These are phyloP conservation scores for Mycotypha africana DNA, from an alignment of 371 early-diverging fungal species.

Conservation along the genomic window DNA sequence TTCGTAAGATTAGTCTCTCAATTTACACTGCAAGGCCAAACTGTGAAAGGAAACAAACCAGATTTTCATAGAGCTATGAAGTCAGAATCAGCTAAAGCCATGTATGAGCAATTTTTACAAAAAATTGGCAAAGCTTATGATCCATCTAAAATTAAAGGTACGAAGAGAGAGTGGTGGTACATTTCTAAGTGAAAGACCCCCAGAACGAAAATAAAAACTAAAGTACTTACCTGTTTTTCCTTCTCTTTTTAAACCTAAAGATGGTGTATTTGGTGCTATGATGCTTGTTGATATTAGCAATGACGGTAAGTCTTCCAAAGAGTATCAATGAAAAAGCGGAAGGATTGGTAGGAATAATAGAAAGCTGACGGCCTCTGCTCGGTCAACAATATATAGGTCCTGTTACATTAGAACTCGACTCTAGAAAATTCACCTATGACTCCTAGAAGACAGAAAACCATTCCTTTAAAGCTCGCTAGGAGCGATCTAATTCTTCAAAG, in stretches of 20 bases:
- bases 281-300: conserved; percentile 84
- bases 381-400: conserved; percentile 56
- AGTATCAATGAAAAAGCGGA: too few species aligned
- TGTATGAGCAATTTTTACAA: conserved; percentile 70
- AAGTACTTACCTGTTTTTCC: neutral
- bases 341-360: too few species aligned
- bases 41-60: conserved; percentile 79
- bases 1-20: conserved; percentile 79
- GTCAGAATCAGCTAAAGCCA: conserved; percentile 51
- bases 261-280: conserved; percentile 81
- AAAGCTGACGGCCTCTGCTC: too few species aligned
- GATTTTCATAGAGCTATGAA: conserved; percentile 89
- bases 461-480: too few species aligned
- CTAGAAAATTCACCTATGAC: conserved; percentile 52
- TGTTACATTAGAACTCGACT: conserved; percentile 75
- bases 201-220: neutral
- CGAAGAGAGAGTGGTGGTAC: too few species aligned
- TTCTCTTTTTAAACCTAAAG: conserved; percentile 23
- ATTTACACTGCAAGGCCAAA: conserved; percentile 77
- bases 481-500: too few species aligned
- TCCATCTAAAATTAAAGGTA: conserved; percentile 66
- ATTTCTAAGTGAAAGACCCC: too few species aligned
- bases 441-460: too few species aligned
- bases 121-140: conserved; percentile 62
- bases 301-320: conserved; percentile 62